Evolutionary conservation across 1,284 basidiomycete species (phyloP), one percentile per base, ranked within the genome.

Genomic region (Pulveroboletus ridleyi): DNA sequence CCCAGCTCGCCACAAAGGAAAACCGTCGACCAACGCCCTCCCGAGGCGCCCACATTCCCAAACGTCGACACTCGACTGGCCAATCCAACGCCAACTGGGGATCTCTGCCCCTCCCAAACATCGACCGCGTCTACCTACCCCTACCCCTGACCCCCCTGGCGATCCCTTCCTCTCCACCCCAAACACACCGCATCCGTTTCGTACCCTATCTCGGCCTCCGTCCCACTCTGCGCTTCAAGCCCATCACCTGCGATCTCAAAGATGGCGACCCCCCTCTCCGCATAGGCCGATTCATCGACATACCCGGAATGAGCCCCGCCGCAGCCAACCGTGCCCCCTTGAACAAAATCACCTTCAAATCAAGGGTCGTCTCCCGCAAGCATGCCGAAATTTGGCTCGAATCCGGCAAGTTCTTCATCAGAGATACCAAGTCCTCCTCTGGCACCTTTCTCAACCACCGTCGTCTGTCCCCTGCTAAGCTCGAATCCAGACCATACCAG

Each of bases 331-430:
- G 92, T 39, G 79, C 90, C 53, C 87, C 86, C 42, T 88, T 89
- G 35, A 89, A 90, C 75, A 95, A 95, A 75, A 89, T 99, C 58
- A 96, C 96, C 0, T 99, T 99, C 86, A 95, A 95, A 80, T 92
- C 89, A 77, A 99, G 99, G 77, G 97, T 99, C 74, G 97, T 99
- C 73, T 95, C 91, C 53, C 86, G 97, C 50, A 89, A 92, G 2
- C 97, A 99, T 76, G 97, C 97, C 0, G 97, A 99, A 83, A 89
- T 99, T 55, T 98, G 95, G 95, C 88, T 89, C 66, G 63, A 72
- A 9, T 82, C 80, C 1, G 85, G 83, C 20, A 83, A 88, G 78
- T 98, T 99, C 77, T 95, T 85, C n/a, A n/a, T n/a, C n/a, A n/a
- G n/a, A n/a, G n/a, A n/a, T n/a, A n/a, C n/a, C n/a, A n/a, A 95